phyloP scores from a whole-genome alignment of 495 filamentous ascomycete genomes.

The Penicillium simplicissimum region DNA sequence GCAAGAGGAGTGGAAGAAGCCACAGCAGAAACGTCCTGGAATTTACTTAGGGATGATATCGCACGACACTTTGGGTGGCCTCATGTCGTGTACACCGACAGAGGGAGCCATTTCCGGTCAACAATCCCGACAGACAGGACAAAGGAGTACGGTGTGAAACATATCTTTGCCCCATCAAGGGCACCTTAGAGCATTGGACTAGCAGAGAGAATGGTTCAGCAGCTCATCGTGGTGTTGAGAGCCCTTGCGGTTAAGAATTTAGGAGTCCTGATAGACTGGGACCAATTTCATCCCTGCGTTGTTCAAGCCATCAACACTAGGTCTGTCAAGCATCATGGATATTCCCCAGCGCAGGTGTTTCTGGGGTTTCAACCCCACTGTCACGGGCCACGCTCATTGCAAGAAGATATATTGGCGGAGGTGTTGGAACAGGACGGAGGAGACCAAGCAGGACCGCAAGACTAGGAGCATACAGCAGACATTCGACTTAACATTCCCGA shows the following conservation, averaged over 20 bases:
- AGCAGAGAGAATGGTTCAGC: not conserved
- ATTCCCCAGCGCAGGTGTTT: not conserved
- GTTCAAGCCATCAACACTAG: not conserved
- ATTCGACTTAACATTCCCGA: not conserved
- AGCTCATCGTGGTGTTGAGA: not conserved
- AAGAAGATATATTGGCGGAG: not conserved
- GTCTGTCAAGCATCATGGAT: not conserved
- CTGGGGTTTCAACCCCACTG: not conserved
- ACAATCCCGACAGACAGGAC: not conserved
- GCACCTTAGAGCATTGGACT: not conserved
- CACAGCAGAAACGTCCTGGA: not conserved
- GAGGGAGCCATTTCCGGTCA: not conserved
- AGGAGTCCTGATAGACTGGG: not conserved
- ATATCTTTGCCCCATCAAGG: not conserved
- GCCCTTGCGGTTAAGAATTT: not conserved
- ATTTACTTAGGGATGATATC: not conserved
- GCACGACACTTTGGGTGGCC: not conserved
- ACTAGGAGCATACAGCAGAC: not conserved
- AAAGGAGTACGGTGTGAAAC: not conserved
- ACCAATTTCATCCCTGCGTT: not conserved
- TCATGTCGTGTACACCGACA: not conserved
- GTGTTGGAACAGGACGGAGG: not conserved
- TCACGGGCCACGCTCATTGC: not conserved
- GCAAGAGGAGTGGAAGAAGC: not conserved
- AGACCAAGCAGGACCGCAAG: not conserved